These are phyloP conservation scores for Fusarium fujikuroi DNA, from an alignment of 2,329 filamentous ascomycete species.

Conservation along the genomic window DNA sequence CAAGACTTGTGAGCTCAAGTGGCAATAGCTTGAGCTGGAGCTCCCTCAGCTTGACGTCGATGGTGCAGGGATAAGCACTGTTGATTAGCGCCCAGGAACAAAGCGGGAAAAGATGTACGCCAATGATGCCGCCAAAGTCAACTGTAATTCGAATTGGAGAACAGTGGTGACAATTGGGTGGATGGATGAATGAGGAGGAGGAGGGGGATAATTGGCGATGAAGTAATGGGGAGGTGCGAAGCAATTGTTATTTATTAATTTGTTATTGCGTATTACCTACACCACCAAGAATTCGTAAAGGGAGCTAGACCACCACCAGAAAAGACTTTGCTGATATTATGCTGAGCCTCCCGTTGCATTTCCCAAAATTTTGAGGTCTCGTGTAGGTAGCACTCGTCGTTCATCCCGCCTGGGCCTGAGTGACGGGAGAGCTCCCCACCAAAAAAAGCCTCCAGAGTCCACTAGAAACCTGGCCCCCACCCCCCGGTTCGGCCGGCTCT, in stretches of 20 bases:
- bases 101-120: slow-evolving; percentile 37
- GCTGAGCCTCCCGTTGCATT: background rate
- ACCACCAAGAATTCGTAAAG: background rate
- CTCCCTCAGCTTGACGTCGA: slow-evolving; percentile 33
- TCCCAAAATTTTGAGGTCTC: background rate
- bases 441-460: background rate
- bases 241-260: slow-evolving; percentile 3
- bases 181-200: background rate
- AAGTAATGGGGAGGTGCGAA: background rate
- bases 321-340: background rate
- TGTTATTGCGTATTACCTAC: background rate
- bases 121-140: slow-evolving; percentile 5
- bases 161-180: background rate
- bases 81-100: slow-evolving; percentile 27
- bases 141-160: background rate
- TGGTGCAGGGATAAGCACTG: slow-evolving; percentile 25
- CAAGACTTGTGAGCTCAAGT: slow-evolving; percentile 20
- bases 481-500: slow-evolving; percentile 12
- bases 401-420: slow-evolving; percentile 2
- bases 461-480: slow-evolving; percentile 1
- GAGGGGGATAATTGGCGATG: background rate
- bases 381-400: background rate
- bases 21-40: slow-evolving; percentile 33
- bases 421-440: slow-evolving; percentile 15
- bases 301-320: background rate